Conservation (phyloP, 192 early-diverging fungal species). For the Chytriomyces confervae region DNA sequence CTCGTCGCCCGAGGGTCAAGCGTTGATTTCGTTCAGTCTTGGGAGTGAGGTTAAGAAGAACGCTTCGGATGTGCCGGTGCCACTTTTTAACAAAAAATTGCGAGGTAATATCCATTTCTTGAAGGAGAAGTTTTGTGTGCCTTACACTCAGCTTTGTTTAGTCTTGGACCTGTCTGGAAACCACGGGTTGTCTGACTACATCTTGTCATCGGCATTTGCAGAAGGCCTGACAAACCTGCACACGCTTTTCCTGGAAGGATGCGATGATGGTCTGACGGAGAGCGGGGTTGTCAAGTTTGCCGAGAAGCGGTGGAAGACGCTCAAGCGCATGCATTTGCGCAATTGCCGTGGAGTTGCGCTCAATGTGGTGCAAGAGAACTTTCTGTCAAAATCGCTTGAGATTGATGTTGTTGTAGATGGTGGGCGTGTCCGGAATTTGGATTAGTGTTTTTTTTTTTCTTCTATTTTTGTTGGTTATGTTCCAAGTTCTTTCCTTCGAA, state of each 20-base stretch:
- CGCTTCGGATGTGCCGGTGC: neutral
- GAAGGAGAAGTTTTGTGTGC: neutral
- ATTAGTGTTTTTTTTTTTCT: neutral
- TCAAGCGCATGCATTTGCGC: constrained; percentile 53
- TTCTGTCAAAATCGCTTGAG: constrained; percentile 34
- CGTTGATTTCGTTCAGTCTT: constrained; percentile 30
- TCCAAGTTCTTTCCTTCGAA: neutral
- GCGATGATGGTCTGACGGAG: constrained; percentile 39
- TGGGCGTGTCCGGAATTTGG: constrained; percentile 30
- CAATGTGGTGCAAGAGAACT: constrained; percentile 38
- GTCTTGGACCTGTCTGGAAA: constrained; percentile 54
- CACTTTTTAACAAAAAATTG: neutral
- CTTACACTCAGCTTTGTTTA: neutral
- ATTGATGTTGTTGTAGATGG: constrained; percentile 54
- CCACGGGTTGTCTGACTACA: constrained; percentile 48
- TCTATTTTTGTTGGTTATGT: neutral
- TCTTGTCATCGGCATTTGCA: constrained; percentile 28
- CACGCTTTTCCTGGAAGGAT: constrained; percentile 51
- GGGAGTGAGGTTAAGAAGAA: neutral
- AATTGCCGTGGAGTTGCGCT: constrained; percentile 42
- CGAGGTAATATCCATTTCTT: constrained; percentile 7
- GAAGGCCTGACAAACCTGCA: constrained; percentile 40
- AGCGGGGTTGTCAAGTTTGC: constrained; percentile 46
- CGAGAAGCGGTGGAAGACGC: constrained; percentile 30
- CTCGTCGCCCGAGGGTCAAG: constrained; percentile 48